phyloP scores from a whole-genome alignment of 2,329 filamentous ascomycete species.

The Aureobasidium sp. region DNA sequence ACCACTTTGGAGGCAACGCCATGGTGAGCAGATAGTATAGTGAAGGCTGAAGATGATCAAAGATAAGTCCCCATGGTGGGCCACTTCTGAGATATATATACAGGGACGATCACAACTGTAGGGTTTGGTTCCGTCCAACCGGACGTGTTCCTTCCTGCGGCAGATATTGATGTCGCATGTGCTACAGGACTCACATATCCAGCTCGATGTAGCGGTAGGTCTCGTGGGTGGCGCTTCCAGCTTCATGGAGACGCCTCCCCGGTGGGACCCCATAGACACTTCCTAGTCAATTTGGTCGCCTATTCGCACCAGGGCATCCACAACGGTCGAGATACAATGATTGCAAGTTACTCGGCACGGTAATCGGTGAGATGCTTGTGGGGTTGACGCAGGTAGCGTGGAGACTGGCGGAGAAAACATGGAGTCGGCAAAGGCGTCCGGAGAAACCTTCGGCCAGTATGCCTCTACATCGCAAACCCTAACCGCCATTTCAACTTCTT shows the following conservation, averaged over 20 bases:
- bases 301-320: background rate
- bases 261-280: background rate
- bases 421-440: background rate
- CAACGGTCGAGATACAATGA: no score
- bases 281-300: background rate
- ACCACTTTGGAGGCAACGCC: constrained; percentile 51
- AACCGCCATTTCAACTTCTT: background rate
- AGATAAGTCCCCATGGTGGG: background rate
- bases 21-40: constrained; percentile 28
- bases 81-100: background rate
- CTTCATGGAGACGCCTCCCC: constrained; percentile 6
- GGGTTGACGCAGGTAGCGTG: background rate
- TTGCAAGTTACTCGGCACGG: background rate
- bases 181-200: background rate
- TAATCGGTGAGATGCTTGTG: background rate
- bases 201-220: background rate
- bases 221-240: constrained; percentile 5
- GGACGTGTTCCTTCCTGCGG: background rate
- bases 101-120: background rate
- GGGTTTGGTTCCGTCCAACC: background rate
- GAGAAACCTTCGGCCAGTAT: background rate
- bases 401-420: constrained; percentile 11
- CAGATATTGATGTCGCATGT: constrained; percentile 1
- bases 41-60: background rate
- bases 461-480: background rate